Evolutionary conservation across 2,329 filamentous ascomycete genomes (phyloP).

Genomic region (Gyromitra esculenta): DNA sequence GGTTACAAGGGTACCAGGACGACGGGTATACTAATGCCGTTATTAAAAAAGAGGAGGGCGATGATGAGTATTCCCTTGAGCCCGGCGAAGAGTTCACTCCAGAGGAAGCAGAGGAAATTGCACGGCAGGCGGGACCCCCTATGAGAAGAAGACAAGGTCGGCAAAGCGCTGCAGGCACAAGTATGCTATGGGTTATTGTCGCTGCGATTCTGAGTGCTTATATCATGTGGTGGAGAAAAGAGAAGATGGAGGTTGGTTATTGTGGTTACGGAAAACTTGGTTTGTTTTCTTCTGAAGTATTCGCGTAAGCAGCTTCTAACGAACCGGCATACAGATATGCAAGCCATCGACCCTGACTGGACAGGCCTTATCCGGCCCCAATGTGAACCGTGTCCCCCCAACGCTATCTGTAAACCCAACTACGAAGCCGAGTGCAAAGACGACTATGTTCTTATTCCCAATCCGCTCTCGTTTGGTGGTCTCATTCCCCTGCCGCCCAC

Average conservation of each 20-base stretch:
- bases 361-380: slow-evolving; percentile 72
- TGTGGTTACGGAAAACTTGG: slow-evolving; percentile 68
- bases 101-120: slow-evolving; percentile 83
- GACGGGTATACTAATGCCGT: slow-evolving; percentile 13
- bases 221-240: slow-evolving; percentile 85
- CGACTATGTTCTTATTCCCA: slow-evolving; percentile 84
- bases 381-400: slow-evolving; percentile 88
- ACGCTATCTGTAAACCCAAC: slow-evolving; percentile 86
- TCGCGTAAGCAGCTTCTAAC: slow-evolving; percentile 17
- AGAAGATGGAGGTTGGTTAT: slow-evolving; percentile 95
- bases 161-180: slow-evolving; percentile 36
- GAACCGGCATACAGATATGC: slow-evolving; percentile 24
- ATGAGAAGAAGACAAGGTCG: slow-evolving; percentile 30
- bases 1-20: slow-evolving; percentile 16
- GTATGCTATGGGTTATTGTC: slow-evolving; percentile 72
- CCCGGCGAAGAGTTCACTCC: slow-evolving; percentile 93
- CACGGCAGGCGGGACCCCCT: slow-evolving; percentile 63
- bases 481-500: slow-evolving; percentile 85
- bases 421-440: slow-evolving; percentile 82
- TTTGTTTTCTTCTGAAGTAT: slow-evolving; percentile 24
- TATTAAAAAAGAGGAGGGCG: slow-evolving; percentile 64
- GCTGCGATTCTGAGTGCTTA: slow-evolving; percentile 76
- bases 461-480: slow-evolving; percentile 83
- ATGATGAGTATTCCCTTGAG: slow-evolving; percentile 67
- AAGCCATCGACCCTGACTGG: slow-evolving; percentile 38